These are phyloP conservation scores for Baorangia bicolor DNA, from an alignment of 768 basidiomycete genomes.

Conservation along the genomic window DNA sequence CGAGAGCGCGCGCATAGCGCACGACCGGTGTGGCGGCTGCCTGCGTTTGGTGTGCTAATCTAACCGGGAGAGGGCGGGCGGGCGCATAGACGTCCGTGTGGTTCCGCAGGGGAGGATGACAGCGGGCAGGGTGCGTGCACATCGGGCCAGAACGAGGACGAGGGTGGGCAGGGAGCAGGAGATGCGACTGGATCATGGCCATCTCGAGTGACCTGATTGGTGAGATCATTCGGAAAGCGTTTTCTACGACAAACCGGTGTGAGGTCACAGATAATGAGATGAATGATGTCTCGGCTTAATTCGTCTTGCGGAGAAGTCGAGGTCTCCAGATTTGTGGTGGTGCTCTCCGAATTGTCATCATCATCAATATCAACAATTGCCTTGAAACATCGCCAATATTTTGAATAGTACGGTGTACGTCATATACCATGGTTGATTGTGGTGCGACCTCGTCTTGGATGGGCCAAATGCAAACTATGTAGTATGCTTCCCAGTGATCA, in stretches of 20 bases:
- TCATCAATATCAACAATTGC: neutral
- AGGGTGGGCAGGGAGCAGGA: too few relatives aligned
- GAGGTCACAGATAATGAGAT: neutral
- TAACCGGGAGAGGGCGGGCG: too few relatives aligned
- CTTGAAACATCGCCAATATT: neutral
- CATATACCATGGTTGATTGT: neutral
- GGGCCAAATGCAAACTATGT: neutral
- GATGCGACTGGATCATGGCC: conserved; percentile 1
- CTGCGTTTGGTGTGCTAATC: too few relatives aligned
- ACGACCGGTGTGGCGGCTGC: too few relatives aligned
- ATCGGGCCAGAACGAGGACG: too few relatives aligned
- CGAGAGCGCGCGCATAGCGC: too few relatives aligned
- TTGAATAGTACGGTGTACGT: neutral
- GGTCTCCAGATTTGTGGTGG: neutral
- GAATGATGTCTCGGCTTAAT: neutral
- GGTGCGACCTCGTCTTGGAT: neutral
- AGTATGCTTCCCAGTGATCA: conserved; percentile 2
- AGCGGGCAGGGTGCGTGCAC: too few relatives aligned
- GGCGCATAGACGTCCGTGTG: too few relatives aligned
- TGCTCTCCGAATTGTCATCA: neutral
- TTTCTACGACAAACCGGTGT: neutral
- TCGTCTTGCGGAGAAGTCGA: neutral
- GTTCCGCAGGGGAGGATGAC: too few relatives aligned
- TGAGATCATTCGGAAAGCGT: conserved; percentile 1
- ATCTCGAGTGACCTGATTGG: neutral